phyloP scores from a whole-genome alignment of 2,329 filamentous ascomycete species.

The Paraphaeosphaeria minitans region DNA sequence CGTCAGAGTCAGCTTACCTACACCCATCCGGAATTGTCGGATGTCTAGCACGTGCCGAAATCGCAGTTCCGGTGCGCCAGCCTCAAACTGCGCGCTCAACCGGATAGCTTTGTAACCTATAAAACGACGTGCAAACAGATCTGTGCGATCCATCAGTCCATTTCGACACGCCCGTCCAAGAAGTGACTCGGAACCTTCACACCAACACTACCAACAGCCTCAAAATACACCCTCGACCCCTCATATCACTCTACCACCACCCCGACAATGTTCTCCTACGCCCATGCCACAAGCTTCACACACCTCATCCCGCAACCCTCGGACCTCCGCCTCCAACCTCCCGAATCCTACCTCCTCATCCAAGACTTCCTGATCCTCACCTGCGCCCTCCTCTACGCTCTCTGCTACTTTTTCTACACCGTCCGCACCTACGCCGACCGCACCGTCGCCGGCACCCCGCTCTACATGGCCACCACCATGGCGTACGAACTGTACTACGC shows the following conservation, averaged over 20 bases:
- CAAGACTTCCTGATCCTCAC: slow-evolving; percentile 50
- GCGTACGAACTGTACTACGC: slow-evolving; percentile 51
- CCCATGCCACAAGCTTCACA: slow-evolving; percentile 46
- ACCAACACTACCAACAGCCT: background rate
- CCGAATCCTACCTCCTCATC: slow-evolving; percentile 49
- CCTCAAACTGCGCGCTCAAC: background rate
- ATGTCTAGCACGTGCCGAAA: background rate
- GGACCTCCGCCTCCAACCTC: slow-evolving; percentile 48
- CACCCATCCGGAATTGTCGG: background rate
- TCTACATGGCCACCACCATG: slow-evolving; percentile 41
- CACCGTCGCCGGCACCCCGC: slow-evolving; percentile 39
- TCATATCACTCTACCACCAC: background rate
- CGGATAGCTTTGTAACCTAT: background rate
- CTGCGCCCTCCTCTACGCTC: slow-evolving; percentile 48
- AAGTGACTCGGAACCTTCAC: background rate
- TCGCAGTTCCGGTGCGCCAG: background rate
- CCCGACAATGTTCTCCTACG: slow-evolving; percentile 38
- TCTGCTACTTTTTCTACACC: slow-evolving; percentile 51
- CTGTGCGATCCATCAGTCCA: background rate
- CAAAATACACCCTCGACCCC: background rate
- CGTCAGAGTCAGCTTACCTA: background rate
- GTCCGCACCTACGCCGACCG: slow-evolving; percentile 45
- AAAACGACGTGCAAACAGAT: background rate
- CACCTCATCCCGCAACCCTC: slow-evolving; percentile 59
- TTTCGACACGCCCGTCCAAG: background rate